Base-by-base conservation (phyloP, 2,329 filamentous ascomycete genomes). In the Chaetoscypha palmicola region DNA sequence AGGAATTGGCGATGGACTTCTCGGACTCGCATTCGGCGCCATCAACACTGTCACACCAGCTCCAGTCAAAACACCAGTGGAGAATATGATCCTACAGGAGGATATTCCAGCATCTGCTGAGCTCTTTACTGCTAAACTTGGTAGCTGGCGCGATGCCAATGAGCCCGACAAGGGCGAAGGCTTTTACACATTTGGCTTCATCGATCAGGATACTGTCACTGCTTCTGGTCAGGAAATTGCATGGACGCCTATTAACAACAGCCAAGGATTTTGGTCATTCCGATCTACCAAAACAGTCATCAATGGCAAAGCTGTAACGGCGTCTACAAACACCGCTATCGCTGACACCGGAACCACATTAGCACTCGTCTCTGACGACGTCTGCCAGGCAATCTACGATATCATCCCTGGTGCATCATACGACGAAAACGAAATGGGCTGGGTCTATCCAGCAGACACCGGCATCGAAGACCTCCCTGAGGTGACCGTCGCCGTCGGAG, bases 141-240 rank as follows among this genome's bases (percentile, higher is more conserved):
- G 74, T 23, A 67, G 69, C 48, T 69, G 73, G 72, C 64, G 69
- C 46, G 73, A 76, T 52, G 69, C 70, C 47, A 59, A 69, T 38
- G 62, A 65, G 14, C 47, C 59, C 1, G 60, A 63, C 30, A 53
- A 58, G 24, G 60, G 60, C 16, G 63, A 67, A 48, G 77, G 62
- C 68, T 87, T 85, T 66, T 87, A 83, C 65, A 86, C 83, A 1
- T 86, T 87, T 51, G 83, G 83, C 16, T 83, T 70, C 61, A 81
- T 87, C 56, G 82, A 86, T 55, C 58, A 81, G 51, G 71, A 74
- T n/a, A 71, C 76, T 0, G 68, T 84, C 37, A 69, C 66, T 43
- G 66, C 68, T 3, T 72, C 72, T 1, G 72, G 70, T 22, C 59
- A 73, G 48, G 68, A 76, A 1, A 73, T 82, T 30, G 62, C 69